Percentiles rank a stretch among this genome's conserved stretches.
phyloP scores from a whole-genome alignment of 2,329 filamentous ascomycete species.

The Hypoxylon sp. region DNA sequence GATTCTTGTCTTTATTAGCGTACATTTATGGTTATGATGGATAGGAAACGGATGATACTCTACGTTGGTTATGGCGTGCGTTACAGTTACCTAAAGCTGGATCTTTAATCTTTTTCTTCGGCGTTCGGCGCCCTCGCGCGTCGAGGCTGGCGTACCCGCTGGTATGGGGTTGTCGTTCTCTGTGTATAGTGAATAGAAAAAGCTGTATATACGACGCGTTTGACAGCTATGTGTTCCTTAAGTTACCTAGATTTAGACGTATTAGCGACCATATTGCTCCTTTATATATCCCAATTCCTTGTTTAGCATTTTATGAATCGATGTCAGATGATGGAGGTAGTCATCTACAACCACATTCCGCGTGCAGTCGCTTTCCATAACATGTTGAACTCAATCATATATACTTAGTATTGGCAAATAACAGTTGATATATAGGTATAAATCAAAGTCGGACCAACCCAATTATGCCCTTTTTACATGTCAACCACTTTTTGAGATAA shows the following conservation, averaged over 20 bases:
- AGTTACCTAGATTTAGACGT: background rate
- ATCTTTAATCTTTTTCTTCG: conserved; percentile 12
- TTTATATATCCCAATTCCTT: background rate
- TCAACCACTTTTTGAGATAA: conserved; percentile 9
- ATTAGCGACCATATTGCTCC: conserved; percentile 84
- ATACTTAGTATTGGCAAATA: background rate
- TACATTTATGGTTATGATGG: background rate
- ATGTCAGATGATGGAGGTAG: background rate
- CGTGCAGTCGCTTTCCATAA: background rate
- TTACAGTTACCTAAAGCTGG: conserved; percentile 13
- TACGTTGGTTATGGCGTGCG: background rate
- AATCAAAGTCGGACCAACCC: conserved; percentile 16
- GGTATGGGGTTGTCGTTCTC: conserved; percentile 8
- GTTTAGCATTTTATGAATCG: background rate
- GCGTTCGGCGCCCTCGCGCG: conserved; percentile 7
- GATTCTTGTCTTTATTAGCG: background rate
- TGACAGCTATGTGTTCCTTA: background rate
- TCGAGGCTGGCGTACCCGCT: conserved; percentile 29
- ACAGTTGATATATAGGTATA: background rate
- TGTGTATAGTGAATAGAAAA: conserved; percentile 34
- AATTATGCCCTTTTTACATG: conserved; percentile 23
- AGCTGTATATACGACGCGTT: conserved; percentile 28
- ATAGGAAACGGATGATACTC: background rate
- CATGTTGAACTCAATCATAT: background rate
- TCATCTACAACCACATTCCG: background rate